phyloP scores from a whole-genome alignment of 75 land plant genomes.

The Selaginella tamariscina region DNA sequence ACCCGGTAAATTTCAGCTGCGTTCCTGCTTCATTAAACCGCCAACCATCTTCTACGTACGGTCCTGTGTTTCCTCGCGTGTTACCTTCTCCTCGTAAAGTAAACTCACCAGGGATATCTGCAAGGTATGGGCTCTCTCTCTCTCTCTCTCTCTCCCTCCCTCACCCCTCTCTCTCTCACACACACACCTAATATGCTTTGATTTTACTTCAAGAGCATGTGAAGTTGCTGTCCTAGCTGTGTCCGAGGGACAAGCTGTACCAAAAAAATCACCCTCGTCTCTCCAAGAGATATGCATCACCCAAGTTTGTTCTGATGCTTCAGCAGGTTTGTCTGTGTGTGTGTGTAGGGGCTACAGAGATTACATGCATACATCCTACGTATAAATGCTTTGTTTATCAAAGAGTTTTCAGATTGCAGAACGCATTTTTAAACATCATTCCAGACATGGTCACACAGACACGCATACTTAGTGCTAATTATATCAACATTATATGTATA shows the following conservation, averaged over 20 bases:
- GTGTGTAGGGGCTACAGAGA: too few relatives aligned
- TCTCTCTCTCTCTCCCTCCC: too few relatives aligned
- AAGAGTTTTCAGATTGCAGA: too few relatives aligned
- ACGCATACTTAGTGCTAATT: too few relatives aligned
- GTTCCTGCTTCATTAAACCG: neutral
- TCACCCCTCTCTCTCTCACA: too few relatives aligned
- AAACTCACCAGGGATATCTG: neutral
- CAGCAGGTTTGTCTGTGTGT: slow-evolving; percentile 7
- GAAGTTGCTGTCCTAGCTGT: neutral
- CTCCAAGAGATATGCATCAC: neutral
- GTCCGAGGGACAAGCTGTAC: neutral
- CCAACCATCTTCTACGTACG: neutral
- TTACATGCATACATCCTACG: too few relatives aligned
- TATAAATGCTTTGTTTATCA: too few relatives aligned
- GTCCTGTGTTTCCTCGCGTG: neutral
- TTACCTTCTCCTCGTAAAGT: neutral
- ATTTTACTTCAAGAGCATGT: neutral
- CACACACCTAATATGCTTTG: too few relatives aligned
- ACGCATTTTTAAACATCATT: too few relatives aligned
- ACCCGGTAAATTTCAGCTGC: neutral
- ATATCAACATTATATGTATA: too few relatives aligned
- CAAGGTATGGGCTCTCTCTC: neutral
- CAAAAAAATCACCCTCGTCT: neutral
- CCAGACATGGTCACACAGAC: too few relatives aligned
- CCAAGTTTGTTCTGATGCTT: neutral